Evolutionary conservation across 768 basidiomycete genomes (phyloP), one percentile per base, ranked within the genome.

Genomic region (Fibroporia radiculosa): DNA sequence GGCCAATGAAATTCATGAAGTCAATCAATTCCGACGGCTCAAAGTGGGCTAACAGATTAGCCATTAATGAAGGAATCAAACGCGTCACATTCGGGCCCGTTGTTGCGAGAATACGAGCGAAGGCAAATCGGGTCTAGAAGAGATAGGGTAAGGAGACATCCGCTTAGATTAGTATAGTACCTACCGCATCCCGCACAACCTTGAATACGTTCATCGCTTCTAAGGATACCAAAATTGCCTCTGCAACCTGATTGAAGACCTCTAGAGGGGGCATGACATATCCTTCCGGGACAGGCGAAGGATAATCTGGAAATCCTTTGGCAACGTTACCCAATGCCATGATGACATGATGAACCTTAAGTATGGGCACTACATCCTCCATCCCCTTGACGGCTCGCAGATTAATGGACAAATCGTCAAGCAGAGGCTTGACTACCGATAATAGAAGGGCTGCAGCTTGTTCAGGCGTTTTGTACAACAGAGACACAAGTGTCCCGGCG

Each of bases 281-380:
- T 25, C 77, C 79, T 53, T 76, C 73, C 0, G 80, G 78, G 1
- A 82, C 66, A 1, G 79, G 74, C 13, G 75, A 78, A 33, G 89
- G 86, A 56, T 85, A 84, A 59, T 92, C 91, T 0, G 96, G 96
- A 66, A 97, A 98, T 11, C 96, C 96, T 66, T 96, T 96, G 27
- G 93, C 87, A 44, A 97, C 78, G 55, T 88, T 91, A 11, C 95
- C 95, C 18, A 97, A 71, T 2, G 95, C 93, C 82, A 95, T 86
- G 61, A 97, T 84, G 53, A 83, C 74, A 66, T 98, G 93, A 55
- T 98, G 96, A 6, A 92, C 78, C 57, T 80, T 81, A 44, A 97
- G 71, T 55, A 96, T 80, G n/a, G 88, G 76, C 34, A 86, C 61
- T 5, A 88, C 66, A 52, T 92, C 86, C 36, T 77, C 72, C 3